Evolutionary conservation across 768 basidiomycete species (phyloP).

Genomic region (Leccinum boreale): DNA sequence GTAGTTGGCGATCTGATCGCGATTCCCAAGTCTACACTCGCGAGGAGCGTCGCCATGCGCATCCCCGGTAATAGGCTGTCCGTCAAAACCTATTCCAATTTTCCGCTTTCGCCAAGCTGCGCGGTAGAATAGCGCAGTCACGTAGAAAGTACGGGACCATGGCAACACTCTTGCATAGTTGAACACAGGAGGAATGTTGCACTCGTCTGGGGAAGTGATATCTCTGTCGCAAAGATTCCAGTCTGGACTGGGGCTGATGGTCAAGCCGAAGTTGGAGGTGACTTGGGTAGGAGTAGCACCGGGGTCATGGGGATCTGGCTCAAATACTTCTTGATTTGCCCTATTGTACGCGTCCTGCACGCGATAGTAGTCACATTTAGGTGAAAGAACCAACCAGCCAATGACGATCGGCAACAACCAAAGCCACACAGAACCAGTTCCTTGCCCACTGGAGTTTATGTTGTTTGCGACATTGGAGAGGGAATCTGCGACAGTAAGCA

Average conservation of each 20-base stretch:
- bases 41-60: no score
- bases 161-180: no score
- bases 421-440: slow-evolving; percentile 37
- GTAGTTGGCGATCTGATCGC: no score
- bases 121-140: no score
- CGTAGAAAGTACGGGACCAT: no score
- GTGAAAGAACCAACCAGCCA: background rate
- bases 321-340: slow-evolving; percentile 1
- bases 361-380: slow-evolving; percentile 8
- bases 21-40: no score
- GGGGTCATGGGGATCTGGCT: background rate
- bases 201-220: no score
- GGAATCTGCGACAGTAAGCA: background rate
- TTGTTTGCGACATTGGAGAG: slow-evolving; percentile 11
- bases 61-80: no score
- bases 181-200: no score
- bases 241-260: background rate
- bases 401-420: slow-evolving; percentile 27
- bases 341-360: slow-evolving; percentile 15
- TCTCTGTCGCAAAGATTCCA: background rate
- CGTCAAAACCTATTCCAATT: no score
- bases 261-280: background rate
- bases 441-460: slow-evolving; percentile 34
- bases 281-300: background rate
- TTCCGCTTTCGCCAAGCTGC: no score